Conservation (phyloP, 2,329 filamentous ascomycete genomes). For the Elsinoe fawcettii region DNA sequence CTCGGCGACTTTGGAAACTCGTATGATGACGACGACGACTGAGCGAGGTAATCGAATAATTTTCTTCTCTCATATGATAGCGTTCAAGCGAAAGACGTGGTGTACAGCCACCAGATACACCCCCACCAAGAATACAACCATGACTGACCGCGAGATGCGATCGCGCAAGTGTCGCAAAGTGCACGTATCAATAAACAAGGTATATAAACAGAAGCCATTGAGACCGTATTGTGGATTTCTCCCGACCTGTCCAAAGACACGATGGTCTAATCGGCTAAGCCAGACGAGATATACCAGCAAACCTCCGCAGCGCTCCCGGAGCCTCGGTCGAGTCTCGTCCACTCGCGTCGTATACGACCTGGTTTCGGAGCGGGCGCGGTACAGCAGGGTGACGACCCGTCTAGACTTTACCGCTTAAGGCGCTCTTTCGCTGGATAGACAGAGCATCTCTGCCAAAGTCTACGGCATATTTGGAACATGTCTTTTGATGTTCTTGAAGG, state of each 20-base stretch:
- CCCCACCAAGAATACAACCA: neutral
- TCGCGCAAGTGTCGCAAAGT: neutral
- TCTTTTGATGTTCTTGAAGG: neutral
- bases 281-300: neutral
- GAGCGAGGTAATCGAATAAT: neutral
- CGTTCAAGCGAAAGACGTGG: conserved; percentile 13
- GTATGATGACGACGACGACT: conserved; percentile 15
- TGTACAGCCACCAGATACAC: neutral
- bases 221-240: neutral
- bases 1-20: conserved; percentile 54
- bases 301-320: neutral
- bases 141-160: neutral
- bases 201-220: neutral
- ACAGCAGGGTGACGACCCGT: conserved; percentile 3
- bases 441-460: neutral
- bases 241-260: neutral
- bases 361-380: conserved; percentile 1
- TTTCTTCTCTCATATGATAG: neutral
- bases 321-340: neutral
- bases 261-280: neutral
- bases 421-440: neutral
- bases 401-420: conserved; percentile 3
- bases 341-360: neutral
- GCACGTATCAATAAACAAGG: neutral
- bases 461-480: neutral